These are phyloP conservation scores for Termitomyces sp. DNA, from an alignment of 768 basidiomycete species.

Conservation along the genomic window DNA sequence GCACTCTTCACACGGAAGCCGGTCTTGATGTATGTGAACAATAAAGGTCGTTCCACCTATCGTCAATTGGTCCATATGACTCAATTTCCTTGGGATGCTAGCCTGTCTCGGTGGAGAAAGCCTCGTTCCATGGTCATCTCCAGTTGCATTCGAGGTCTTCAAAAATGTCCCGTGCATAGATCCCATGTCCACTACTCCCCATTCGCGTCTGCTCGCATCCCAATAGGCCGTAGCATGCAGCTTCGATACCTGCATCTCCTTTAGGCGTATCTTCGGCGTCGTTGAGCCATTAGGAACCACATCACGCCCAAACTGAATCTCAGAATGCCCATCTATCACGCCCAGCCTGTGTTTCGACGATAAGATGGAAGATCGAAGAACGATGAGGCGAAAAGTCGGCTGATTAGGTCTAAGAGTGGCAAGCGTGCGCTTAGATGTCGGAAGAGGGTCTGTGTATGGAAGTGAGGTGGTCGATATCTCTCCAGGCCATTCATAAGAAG, in stretches of 20 bases:
- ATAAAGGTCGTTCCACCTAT: constrained; percentile 69
- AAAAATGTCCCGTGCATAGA: constrained; percentile 82
- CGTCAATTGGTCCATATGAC: constrained; percentile 59
- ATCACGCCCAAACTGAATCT: constrained; percentile 76
- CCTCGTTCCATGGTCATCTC: constrained; percentile 32
- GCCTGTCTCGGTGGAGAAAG: constrained; percentile 63
- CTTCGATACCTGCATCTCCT: constrained; percentile 84
- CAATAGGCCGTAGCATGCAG: constrained; percentile 72
- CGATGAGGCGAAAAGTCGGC: constrained; percentile 46
- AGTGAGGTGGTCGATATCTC: constrained; percentile 16
- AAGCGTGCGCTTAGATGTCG: constrained; percentile 1
- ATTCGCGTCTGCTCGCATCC: constrained; percentile 52
- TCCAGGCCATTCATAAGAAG: constrained; percentile 58
- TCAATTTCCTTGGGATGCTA: constrained; percentile 59
- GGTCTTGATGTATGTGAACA: constrained; percentile 62
- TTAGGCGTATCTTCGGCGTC: constrained; percentile 64
- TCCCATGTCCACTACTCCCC: constrained; percentile 82
- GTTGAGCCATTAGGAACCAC: constrained; percentile 40
- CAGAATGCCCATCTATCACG: constrained; percentile 43
- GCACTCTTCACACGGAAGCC: constrained; percentile 60
- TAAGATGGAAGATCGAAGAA: constrained; percentile 52
- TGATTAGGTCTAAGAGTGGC: constrained; percentile 18
- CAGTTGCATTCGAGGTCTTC: constrained; percentile 22
- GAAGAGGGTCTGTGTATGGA: constrained; percentile 1
- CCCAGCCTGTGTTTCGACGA: constrained; percentile 41